Conservation (phyloP, 257 asterid genomes). For the Haberlea rhodopensis region DNA sequence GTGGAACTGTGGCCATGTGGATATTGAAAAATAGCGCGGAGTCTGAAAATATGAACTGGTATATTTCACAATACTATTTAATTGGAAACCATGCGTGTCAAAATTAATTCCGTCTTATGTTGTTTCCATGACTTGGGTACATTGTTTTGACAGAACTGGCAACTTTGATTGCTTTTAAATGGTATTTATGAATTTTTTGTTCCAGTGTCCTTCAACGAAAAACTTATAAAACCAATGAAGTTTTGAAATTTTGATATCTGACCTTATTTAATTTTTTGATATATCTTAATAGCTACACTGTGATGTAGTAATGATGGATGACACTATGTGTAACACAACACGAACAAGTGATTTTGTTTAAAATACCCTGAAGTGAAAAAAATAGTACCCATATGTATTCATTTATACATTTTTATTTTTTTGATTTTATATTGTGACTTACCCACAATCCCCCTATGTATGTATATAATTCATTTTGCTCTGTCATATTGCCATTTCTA, state of each 20-base stretch:
- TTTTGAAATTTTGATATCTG: no score
- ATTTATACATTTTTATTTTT: background rate
- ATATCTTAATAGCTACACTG: no score
- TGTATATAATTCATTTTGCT: no score
- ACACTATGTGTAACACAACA: no score
- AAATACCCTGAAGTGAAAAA: background rate
- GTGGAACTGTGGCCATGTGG: slow-evolving; percentile 36
- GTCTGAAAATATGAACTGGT: slow-evolving; percentile 28
- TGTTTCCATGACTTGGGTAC: background rate
- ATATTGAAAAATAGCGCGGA: slow-evolving; percentile 30
- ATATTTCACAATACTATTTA: no score
- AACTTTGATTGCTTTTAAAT: background rate
- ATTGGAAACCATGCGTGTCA: no score
- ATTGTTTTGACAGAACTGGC: background rate
- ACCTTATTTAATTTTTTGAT: no score
- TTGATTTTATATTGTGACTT: background rate
- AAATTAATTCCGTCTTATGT: background rate
- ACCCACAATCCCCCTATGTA: background rate
- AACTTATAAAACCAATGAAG: no score
- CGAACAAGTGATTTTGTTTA: background rate
- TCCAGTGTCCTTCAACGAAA: no score
- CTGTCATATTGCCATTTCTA: slow-evolving; percentile 15
- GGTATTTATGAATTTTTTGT: background rate
- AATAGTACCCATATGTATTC: background rate
- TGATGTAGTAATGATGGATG: no score